Base-by-base conservation (phyloP, 495 filamentous ascomycete species). In the Penicillium malachiteum region DNA sequence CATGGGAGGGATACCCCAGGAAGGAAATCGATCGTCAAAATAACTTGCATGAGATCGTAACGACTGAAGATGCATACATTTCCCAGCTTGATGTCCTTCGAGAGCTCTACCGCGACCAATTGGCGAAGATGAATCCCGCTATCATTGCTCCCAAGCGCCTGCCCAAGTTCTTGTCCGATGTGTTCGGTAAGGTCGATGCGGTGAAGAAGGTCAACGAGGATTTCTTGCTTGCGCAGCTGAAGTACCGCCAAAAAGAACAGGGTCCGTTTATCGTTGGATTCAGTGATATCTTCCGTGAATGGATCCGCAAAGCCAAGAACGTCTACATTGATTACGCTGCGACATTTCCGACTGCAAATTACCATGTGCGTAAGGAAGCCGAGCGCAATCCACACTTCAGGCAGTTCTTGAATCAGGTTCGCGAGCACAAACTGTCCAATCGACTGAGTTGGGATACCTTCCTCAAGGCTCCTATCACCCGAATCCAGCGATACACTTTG, bases 231-330 rank as follows among this genome's bases (percentile, higher is more conserved):
- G 87, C 95, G 2, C 94, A 97, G 69, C 79, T 99, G 60, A 97
- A 97, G 58, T 99, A 97, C 66, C 87, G 95, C 32, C 94, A 99
- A 69, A 88, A 93, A 60, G 94, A 97, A 64, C 92, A 99, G 68
- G 94, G 95, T 0, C 94, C 94, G 0, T 97, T 91, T 80, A 86
- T 99, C 55, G 79, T 82, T 42, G 94, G 95, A 8, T 96, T 97
- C 70, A 96, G 92, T 64, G 94, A 97, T 60, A 91, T 99, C 51
- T 99, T 99, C 76, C 80, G 94, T 54, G 95, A 99, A 71, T 99
- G 94, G 94, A 96, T 99, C 60, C 83, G 94, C 48, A 97, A 97
- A 71, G 94, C 95, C 2, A 90, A 87, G 71, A 72, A 75, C 5
- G 86, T 88, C 1, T 99, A 97, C 71, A 85, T 97, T 56, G 92